Percentiles rank a stretch among this genome's conserved stretches.
Conservation (phyloP, 352 stramenopile genomes). For the Pythium folliculosum region DNA sequence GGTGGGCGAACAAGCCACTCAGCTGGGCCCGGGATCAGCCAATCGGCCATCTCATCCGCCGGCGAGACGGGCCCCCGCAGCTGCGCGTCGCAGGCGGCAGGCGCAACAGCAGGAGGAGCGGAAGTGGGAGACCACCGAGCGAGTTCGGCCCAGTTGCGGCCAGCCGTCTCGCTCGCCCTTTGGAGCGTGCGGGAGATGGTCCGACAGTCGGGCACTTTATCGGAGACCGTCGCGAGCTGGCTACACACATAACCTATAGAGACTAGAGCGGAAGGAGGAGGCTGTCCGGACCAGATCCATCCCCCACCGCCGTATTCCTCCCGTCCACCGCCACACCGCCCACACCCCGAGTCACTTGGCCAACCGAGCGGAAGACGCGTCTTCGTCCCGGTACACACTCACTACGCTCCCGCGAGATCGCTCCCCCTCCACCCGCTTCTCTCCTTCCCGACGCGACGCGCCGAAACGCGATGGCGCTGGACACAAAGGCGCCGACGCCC, state of each 20-base stretch:
- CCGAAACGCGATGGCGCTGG: conserved; percentile 1
- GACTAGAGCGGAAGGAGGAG: too few species aligned
- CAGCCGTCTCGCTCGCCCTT: not conserved
- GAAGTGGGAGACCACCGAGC: not conserved
- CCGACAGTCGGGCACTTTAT: too few species aligned
- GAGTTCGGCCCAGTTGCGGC: not conserved
- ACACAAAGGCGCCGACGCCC: not conserved
- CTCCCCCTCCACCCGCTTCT: not conserved
- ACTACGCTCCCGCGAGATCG: not conserved
- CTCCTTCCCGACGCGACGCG: too few species aligned
- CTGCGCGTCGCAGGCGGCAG: not conserved
- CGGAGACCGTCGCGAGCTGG: too few species aligned
- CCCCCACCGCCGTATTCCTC: too few species aligned
- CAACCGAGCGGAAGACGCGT: not conserved
- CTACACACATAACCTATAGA: too few species aligned
- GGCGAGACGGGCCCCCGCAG: not conserved
- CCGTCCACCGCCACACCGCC: too few species aligned
- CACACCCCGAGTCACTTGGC: not conserved
- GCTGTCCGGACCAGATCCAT: not conserved
- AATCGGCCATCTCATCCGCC: not conserved
- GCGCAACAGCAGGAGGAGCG: conserved; percentile 6
- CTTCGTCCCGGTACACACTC: not conserved
- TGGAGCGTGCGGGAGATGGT: not conserved
- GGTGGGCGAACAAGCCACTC: not conserved
- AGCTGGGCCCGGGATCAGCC: not conserved